phyloP scores from a whole-genome alignment of 768 basidiomycete genomes.

The Arthromyces matolae region DNA sequence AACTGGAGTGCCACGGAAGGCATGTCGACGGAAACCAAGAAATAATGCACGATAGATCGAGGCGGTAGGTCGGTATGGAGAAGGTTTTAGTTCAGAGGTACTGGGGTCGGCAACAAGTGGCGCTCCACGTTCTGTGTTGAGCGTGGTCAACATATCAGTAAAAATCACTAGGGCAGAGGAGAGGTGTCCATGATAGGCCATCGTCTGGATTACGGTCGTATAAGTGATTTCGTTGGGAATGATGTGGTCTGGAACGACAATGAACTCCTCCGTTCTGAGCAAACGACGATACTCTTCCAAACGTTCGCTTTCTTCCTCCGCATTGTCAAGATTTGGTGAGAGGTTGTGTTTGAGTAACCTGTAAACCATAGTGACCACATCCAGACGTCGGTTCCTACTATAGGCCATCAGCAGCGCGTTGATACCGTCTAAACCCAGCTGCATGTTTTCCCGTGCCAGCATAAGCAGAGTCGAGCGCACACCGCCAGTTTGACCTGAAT shows the following conservation, averaged over 20 bases:
- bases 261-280: constrained; percentile 42
- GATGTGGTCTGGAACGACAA: constrained; percentile 40
- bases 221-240: constrained; percentile 67
- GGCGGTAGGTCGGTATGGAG: constrained; percentile 40
- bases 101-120: constrained; percentile 24
- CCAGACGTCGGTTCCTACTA: constrained; percentile 45
- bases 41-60: constrained; percentile 70
- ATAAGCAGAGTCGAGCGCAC: constrained; percentile 52
- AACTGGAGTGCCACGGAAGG: constrained; percentile 19
- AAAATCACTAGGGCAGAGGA: constrained; percentile 51
- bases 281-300: constrained; percentile 29
- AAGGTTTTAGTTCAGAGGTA: constrained; percentile 23
- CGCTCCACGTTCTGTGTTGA: constrained; percentile 35
- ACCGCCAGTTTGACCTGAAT: constrained; percentile 42
- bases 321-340: constrained; percentile 30
- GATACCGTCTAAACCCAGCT: constrained; percentile 60
- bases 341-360: constrained; percentile 56
- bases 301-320: constrained; percentile 23
- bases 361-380: constrained; percentile 61
- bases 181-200: constrained; percentile 72
- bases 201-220: constrained; percentile 61
- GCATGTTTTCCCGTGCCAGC: constrained; percentile 47
- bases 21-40: constrained; percentile 68
- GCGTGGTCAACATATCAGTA: constrained; percentile 59
- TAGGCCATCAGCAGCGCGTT: constrained; percentile 75